phyloP scores from a whole-genome alignment of 306 rosid genomes.

The Hylodesmum podocarpum region DNA sequence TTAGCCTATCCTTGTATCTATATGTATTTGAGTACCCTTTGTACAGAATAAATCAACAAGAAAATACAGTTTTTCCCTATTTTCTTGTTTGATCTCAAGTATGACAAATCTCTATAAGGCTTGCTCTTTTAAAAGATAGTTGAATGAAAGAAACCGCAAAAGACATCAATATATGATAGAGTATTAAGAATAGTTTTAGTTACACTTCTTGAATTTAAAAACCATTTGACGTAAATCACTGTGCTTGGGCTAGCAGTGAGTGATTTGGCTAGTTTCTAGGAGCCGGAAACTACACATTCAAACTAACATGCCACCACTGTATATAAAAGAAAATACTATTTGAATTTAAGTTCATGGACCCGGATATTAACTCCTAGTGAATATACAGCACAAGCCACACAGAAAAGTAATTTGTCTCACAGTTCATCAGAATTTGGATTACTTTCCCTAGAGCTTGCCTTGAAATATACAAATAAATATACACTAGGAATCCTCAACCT shows the following conservation, averaged over 20 bases:
- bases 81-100: too few relatives aligned
- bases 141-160: not conserved
- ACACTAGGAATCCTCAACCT: not conserved
- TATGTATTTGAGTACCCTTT: too few relatives aligned
- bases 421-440: not conserved
- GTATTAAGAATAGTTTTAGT: not conserved
- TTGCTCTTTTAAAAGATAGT: not conserved
- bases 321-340: not conserved
- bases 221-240: not conserved
- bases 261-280: not conserved
- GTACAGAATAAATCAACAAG: too few relatives aligned
- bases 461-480: not conserved
- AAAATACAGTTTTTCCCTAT: too few relatives aligned
- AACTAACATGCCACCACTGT: not conserved
- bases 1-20: too few relatives aligned
- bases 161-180: not conserved
- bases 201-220: not conserved
- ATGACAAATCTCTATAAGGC: not conserved
- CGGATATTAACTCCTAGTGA: not conserved
- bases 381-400: not conserved
- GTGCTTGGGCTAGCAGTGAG: not conserved
- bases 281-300: not conserved
- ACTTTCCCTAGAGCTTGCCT: constrained; percentile 4
- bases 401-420: not conserved
- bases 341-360: not conserved